Evolutionary conservation across 345 rosid species (phyloP).

Genomic region (Eutrema heterophyllum): DNA sequence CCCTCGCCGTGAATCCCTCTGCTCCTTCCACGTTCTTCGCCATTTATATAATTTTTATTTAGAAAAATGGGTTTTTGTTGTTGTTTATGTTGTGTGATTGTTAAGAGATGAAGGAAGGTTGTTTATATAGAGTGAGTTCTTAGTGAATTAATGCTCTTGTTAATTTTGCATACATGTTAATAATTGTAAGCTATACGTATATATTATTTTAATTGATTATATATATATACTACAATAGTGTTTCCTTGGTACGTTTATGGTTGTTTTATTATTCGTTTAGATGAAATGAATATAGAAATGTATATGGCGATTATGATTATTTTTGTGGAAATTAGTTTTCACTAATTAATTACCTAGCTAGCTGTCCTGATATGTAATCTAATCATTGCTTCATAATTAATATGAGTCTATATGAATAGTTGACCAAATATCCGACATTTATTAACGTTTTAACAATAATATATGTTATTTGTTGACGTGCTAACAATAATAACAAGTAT

Average conservation of each 20-base stretch:
- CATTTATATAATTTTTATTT: conserved; percentile 22
- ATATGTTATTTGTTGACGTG: no score
- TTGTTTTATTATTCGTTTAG: not conserved
- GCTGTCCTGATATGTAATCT: conserved; percentile 24
- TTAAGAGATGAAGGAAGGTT: not conserved
- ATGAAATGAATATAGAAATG: conserved; percentile 14
- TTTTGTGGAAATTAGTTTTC: conserved; percentile 3
- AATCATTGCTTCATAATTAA: conserved; percentile 19
- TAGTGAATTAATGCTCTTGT: not conserved
- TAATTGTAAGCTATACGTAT: not conserved
- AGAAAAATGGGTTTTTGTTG: not conserved
- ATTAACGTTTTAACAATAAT: no score
- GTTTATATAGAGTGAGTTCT: conserved; percentile 26
- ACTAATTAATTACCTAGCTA: conserved; percentile 3
- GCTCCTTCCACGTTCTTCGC: conserved; percentile 49
- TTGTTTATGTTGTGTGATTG: conserved; percentile 13
- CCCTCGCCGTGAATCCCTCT: conserved; percentile 40
- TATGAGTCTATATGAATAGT: no score
- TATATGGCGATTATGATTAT: conserved; percentile 19
- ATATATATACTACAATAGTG: not conserved
- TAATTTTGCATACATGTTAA: conserved; percentile 6
- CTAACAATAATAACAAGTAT: no score
- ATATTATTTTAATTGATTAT: not conserved
- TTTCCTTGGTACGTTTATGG: not conserved
- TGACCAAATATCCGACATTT: no score